Base-by-base conservation (phyloP, 108 stramenopile species). In the Nitzschia inconspicua region DNA sequence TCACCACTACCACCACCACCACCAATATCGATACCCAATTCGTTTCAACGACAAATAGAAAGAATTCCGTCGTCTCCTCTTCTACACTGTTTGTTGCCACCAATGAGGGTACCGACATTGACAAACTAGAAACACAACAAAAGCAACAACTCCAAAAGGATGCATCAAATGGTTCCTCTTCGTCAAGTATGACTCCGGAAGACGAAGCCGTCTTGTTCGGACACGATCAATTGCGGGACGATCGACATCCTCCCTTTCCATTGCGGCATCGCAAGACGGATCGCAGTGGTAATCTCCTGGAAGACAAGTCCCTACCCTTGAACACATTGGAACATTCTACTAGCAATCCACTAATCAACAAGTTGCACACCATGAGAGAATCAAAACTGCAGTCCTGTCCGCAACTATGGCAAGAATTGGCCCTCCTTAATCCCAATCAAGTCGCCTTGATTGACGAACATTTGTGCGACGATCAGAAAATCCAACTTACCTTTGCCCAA, bases 171-270 rank as follows among this genome's bases (percentile, higher is more conserved):
- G n/a, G n/a, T n/a, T n/a, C n/a, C n/a, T n/a, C n/a, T n/a, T n/a
- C 37, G 37, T 31, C n/a, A n/a, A n/a, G n/a, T n/a, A 55, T 79
- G 65, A 73, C 72, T n/a, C 13, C 35, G 26, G 63, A 73, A 40
- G 89, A 90, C 34, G 89, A 87, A 72, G 79, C 70, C 26, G 47
- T 90, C 29, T 66, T 90, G 34, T 90, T 90, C 57, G 89, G 85
- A 23, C 75, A 59, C 23, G 32, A 41, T 13, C 28, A 28, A 30
- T 37, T 20, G 2, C n/a, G n/a, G n/a, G 47, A 44, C 6, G 46
- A 30, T 48, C 36, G 57, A 28, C 52, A 70, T 35, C 60, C 60
- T 13, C 40, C 48, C 0, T 66, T 40, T 47, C 75, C 72, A 24
- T 37, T 20, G n/a, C 47, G 68, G 3, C 65, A 81, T 50, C 76